Evolutionary conservation across 805 yeast species (phyloP), one percentile per base, ranked within the genome.

Genomic region (Hanseniaspora jakobsenii): DNA sequence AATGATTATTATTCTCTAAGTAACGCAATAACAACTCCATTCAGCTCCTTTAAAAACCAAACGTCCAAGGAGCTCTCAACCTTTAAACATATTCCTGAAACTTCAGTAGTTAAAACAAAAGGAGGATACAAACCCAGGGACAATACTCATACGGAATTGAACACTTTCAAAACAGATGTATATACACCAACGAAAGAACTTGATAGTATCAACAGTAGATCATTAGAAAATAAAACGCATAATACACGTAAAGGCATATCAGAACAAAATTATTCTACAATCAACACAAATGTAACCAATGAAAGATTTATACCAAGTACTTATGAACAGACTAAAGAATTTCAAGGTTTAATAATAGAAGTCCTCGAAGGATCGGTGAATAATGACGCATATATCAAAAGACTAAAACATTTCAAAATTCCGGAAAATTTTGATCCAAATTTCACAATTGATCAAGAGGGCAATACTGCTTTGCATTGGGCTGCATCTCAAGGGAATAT

Each of bases 381-480:
- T 52, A 53, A 26, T 56, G 58, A 13, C 47, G 59, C 1, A 56
- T 55, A 13, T 12, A 21, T 42, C 3, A 42, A 36, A 3, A n/a
- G 58, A 66, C 24, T 62, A 66, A 41, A 81, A 82, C 30, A 26
- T 9, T 34, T 19, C 5, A 34, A 29, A n/a, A 26, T 28, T 5
- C 87, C 89, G 1, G 62, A 66, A 29, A 73, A 75, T 52, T 74
- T 79, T 47, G 72, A 77, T 52, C 72, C 80, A 42, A 75, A 79
- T 55, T 78, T 72, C 48, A 69, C 78, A 2, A 76, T 82, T 17
- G 94, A 82, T 54, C 76, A 75, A 48, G 91, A 82, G 51, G 89
- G 89, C 0, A 86, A 82, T 55, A 77, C 87, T 0, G 74, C 86
- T 1, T 66, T 82, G 44, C 94, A 82, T 58, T 82, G 94, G 94